Conservation (phyloP, 768 basidiomycete species). For the Trametes maxima region DNA sequence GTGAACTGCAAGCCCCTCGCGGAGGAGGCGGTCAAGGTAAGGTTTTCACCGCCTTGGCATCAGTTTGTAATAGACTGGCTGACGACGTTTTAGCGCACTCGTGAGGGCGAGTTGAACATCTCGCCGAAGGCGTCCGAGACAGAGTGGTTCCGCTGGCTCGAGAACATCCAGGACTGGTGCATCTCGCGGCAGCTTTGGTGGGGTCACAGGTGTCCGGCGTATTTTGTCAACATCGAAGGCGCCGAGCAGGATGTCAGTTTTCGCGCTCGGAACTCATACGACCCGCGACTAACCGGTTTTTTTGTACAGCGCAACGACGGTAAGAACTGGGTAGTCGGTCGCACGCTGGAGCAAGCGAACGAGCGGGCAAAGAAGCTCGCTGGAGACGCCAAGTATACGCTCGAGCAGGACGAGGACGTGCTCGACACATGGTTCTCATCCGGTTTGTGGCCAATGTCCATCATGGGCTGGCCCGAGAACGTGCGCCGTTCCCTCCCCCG, state of each 20-base stretch:
- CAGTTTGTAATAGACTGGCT: background rate
- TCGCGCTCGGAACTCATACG: background rate
- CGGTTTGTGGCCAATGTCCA: conserved; percentile 96
- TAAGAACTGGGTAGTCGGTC: conserved; percentile 90
- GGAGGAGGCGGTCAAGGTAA: conserved; percentile 83
- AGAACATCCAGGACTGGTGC: conserved; percentile 98
- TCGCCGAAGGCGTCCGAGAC: conserved; percentile 83
- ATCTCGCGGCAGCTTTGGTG: conserved; percentile 99
- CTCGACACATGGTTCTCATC: conserved; percentile 99
- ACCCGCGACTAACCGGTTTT: background rate
- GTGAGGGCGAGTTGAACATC: conserved; percentile 84
- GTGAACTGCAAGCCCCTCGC: conserved; percentile 91
- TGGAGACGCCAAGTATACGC: conserved; percentile 59
- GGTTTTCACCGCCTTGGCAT: background rate
- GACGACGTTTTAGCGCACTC: conserved; percentile 64
- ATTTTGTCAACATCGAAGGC: conserved; percentile 87
- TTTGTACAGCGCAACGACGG: conserved; percentile 60
- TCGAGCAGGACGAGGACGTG: conserved; percentile 96
- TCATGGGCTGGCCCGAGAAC: conserved; percentile 96
- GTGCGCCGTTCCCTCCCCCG: conserved; percentile 39
- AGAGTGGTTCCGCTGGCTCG: conserved; percentile 97
- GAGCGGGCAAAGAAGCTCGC: conserved; percentile 73
- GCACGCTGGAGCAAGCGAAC: conserved; percentile 74
- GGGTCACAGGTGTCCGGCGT: conserved; percentile 96
- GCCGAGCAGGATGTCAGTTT: conserved; percentile 60